Evolutionary conservation across 2,329 filamentous ascomycete genomes (phyloP), one percentile per base, ranked within the genome.

Genomic region (Pseudopyrenochaeta lycopersici): DNA sequence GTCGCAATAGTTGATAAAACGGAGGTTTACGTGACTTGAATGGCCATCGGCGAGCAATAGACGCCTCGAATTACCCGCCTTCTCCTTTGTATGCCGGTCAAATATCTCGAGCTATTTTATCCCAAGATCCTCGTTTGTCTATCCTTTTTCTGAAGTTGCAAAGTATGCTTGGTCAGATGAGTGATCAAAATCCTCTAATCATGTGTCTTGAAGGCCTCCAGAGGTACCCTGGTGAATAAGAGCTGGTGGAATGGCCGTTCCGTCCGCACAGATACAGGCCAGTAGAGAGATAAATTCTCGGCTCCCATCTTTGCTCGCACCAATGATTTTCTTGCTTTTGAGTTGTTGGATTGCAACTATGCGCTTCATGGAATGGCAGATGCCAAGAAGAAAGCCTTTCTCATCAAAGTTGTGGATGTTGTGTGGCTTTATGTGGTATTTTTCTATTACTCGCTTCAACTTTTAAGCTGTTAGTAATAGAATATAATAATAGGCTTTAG

Each of bases 1-100:
- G 41, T 54, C 65, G 52, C 58, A 79, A 53, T 68, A 73, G 29
- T 69, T 27, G 35, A 77, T 46, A 53, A 80, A 78, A 53, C 73
- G 53, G 21, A 58, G 54, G 4, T 61, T 73, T 31, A 72, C 29
- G 62, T 78, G 60, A 52, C 69, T 77, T 49, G 58, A 52, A 66
- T 79, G 59, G 39, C 73, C 60, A 63, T 80, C 70, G 21, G 79
- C 54, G 45, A 80, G 23, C 9, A 27, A 27, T 9, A 27, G 23
- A 39, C 33, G 44, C 31, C 44, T 36, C 31, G 18, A 36, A 38
- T 47, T 47, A 15, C 44, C 33, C 20, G 44, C 44, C 38, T 47
- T 47, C 44, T 36, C 31, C 33, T 47, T 47, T 36, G 33, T 47
- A 47, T 23, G 45, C 27, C 45, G 15, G 35, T 38, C 35, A 38